Conservation (phyloP, 2,329 filamentous ascomycete species). For the Lasiodiplodia gonubiensis region DNA sequence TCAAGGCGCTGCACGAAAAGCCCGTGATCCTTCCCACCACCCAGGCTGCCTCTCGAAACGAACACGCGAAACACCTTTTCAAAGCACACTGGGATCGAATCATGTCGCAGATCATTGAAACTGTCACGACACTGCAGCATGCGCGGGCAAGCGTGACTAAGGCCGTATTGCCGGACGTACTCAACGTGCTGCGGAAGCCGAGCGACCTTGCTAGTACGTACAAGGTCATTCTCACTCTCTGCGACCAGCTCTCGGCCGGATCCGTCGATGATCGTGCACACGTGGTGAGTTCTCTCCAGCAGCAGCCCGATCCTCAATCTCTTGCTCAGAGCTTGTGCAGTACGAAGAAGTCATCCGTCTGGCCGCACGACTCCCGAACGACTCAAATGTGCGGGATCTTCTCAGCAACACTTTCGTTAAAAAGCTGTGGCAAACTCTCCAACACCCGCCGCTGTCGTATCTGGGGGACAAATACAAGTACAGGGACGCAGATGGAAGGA, state of each 20-base stretch:
- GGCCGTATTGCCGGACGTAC: not conserved
- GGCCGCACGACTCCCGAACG: conserved; percentile 4
- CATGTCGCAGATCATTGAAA: not conserved
- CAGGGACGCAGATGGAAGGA: conserved; percentile 49
- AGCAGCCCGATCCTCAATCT: not conserved
- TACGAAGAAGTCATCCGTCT: conserved; percentile 6
- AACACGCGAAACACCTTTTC: not conserved
- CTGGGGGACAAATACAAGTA: conserved; percentile 46
- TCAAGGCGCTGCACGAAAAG: not conserved
- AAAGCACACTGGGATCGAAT: not conserved
- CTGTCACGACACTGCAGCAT: not conserved
- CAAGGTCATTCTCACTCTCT: not conserved
- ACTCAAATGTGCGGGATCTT: not conserved
- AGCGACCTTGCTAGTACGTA: not conserved
- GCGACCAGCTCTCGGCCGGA: not conserved
- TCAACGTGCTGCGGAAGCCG: not conserved
- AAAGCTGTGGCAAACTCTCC: conserved; percentile 46
- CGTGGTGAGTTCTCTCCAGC: not conserved
- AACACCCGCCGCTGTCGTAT: conserved; percentile 46
- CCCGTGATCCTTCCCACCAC: not conserved
- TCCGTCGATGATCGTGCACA: conserved; percentile 2
- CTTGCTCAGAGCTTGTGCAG: not conserved
- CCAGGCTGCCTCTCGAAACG: not conserved
- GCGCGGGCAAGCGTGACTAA: too few relatives aligned
- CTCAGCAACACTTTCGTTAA: conserved; percentile 34